Evolutionary conservation across 202 grass and related monocot species (phyloP), one percentile per base, ranked within the genome.

Genomic region (Eragrostis tef): DNA sequence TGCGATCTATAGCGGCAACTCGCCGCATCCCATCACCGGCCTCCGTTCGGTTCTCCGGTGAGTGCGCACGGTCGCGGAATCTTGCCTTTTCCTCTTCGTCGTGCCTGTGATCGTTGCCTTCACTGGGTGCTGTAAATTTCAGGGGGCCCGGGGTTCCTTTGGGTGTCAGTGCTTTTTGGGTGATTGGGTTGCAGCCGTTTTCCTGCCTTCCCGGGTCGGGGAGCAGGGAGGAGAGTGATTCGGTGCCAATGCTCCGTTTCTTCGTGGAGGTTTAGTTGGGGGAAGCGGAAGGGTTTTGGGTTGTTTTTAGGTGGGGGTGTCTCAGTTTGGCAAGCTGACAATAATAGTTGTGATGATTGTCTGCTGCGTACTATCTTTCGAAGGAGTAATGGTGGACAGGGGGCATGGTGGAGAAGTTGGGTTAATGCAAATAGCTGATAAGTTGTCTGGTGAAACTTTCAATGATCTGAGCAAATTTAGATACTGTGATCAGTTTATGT

Each of bases 21-120:
- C 59, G 69, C 52, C 39, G 12, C 67, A 24, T 62, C 24, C 77
- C 29, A 11, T 50, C 80, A 27, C 58, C 48, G 7, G 11, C 36
- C 1, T 21, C 11, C 56, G 34, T 14, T 14, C 45, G 31, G 11
- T 19, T 21, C 51, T 42, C 25, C 62, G 24, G 52, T 14, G 14
- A 25, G 42, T 7, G 73, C 9, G 6, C 13, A 17, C n/a, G 10
- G 66, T 42, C 58, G 45, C 57, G 4, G 74, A 65, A 53, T 53
- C 69, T 67, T 12, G 29, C 22, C 60, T 54, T 62, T 19, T 21
- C 53, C 9, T 47, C 84, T 53, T 52, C 9, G 7, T 10, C 7
- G 36, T 58, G 61, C 13, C 63, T 69, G 78, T 56, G 64, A 74
- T 80, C 22, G 61, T 47, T 82, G 19, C 39, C 49, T 56, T 56